Evolutionary conservation across 768 basidiomycete genomes (phyloP).

Genomic region (Lepiota subincarnata): DNA sequence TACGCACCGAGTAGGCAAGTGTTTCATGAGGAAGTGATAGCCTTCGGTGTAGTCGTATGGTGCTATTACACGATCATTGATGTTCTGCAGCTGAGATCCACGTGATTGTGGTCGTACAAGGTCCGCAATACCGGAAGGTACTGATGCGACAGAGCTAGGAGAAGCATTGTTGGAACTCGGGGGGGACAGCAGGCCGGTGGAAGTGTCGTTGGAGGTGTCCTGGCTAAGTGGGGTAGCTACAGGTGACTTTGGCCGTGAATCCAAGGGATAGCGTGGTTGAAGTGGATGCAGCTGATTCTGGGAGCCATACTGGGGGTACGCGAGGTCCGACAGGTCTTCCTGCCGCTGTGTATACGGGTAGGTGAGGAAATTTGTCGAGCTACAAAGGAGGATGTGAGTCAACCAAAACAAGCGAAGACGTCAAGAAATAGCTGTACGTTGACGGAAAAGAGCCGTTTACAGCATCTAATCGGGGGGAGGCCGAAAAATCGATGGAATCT

Average conservation of each 20-base stretch:
- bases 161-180: conserved; percentile 36
- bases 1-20: conserved; percentile 77
- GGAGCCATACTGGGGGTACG: conserved; percentile 33
- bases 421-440: conserved; percentile 32
- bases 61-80: conserved; percentile 63
- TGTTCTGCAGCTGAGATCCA: conserved; percentile 45
- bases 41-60: conserved; percentile 96
- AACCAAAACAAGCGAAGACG: conserved; percentile 31
- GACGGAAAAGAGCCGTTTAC: conserved; percentile 24
- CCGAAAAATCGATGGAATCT: conserved; percentile 34
- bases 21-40: conserved; percentile 96
- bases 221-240: conserved; percentile 28
- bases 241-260: conserved; percentile 37
- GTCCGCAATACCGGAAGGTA: conserved; percentile 35
- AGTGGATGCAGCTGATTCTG: conserved; percentile 36
- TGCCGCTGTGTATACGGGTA: conserved; percentile 41
- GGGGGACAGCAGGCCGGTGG: conserved; percentile 33
- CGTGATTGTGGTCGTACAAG: conserved; percentile 23
- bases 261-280: conserved; percentile 51
- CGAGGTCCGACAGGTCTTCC: conserved; percentile 35
- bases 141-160: conserved; percentile 36
- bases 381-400: conserved; percentile 29
- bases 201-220: conserved; percentile 25
- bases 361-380: conserved; percentile 38
- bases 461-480: conserved; percentile 30